Conservation (phyloP, 805 yeast species). For the Sugiyamaella lignohabitans region DNA sequence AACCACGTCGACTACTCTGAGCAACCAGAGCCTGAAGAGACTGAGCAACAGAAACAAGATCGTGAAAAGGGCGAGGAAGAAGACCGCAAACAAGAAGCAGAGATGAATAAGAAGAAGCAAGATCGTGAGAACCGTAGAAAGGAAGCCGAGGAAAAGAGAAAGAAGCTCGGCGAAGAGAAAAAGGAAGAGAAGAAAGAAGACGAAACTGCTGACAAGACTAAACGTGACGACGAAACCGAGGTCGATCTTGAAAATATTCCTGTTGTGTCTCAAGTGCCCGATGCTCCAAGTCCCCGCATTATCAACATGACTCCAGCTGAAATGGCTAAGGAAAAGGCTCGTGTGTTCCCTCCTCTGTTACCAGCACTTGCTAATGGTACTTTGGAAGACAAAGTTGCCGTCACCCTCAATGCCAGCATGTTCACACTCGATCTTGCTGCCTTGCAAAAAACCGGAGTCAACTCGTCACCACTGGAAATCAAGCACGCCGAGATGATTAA, state of each 20-base stretch:
- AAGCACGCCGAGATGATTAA: slow-evolving; percentile 17
- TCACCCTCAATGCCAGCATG: slow-evolving; percentile 11
- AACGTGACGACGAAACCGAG: neutral
- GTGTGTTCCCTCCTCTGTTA: slow-evolving; percentile 3
- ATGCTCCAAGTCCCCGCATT: slow-evolving; percentile 1
- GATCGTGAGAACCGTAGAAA: slow-evolving; percentile 3
- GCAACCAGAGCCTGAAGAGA: slow-evolving; percentile 12
- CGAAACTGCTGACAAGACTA: neutral
- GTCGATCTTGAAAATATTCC: neutral
- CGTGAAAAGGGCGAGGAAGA: slow-evolving; percentile 6
- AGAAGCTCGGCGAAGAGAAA: slow-evolving; percentile 3
- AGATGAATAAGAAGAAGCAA: slow-evolving; percentile 2
- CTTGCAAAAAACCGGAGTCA: slow-evolving; percentile 5
- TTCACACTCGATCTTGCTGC: slow-evolving; percentile 16
- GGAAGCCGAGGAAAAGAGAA: slow-evolving; percentile 1
- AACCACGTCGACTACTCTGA: slow-evolving; percentile 9
- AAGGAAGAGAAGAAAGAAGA: neutral
- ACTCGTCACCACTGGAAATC: slow-evolving; percentile 8
- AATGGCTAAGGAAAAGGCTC: neutral
- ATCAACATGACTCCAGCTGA: neutral
- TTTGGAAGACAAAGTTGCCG: slow-evolving; percentile 10
- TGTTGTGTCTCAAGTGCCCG: neutral
- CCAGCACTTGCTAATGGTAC: neutral
- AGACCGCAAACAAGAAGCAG: slow-evolving; percentile 2
- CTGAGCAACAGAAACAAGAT: slow-evolving; percentile 13